Evolutionary conservation across 306 rosid genomes (phyloP), one percentile per base, ranked within the genome.

Genomic region (Corylus americana): DNA sequence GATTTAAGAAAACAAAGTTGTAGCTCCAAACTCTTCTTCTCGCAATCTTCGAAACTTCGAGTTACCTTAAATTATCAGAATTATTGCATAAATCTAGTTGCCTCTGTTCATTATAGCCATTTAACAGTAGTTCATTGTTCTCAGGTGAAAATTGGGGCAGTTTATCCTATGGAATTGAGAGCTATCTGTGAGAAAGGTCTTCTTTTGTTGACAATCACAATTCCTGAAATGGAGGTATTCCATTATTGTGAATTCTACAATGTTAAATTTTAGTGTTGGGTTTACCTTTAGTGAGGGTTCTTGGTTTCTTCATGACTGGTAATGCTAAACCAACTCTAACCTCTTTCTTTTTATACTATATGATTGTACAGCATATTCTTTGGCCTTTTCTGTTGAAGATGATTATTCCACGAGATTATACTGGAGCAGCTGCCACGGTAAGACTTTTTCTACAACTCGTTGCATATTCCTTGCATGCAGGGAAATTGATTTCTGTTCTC

Each of bases 141-240:
- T 55, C 85, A 94, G 98, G 87, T 94, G 85, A 92, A 92, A 84
- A 88, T 85, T 80, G 94, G 93, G 74, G 78, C 87, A 51, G 83
- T 91, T 84, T 81, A 83, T 84, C 78, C 86, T 6, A 75, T 83
- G 47, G 94, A 94, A 74, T 89, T 94, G 80, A 91, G 97, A 88
- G 85, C 92, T 76, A 88, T 94, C 57, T 88, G 97, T 71, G 98
- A 92, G 70, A 91, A 94, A 83, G 93, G 98, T 45, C 98, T 94
- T 77, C 97, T 94, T 76, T 86, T 94, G 85, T 88, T 94, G 77
- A 92, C 98, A 67, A 91, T 94, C 57, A 94, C 97, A 0, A 88
- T 92, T 82, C 98, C 98, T 85, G 98, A 94, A 86, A 94, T 94
- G 98, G 98, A 94, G 98, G 98, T 91, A 86, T 81, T 39, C 68